A percentile compares a stretch with the other conserved stretches of the same genome.
Evolutionary conservation across 768 basidiomycete species (phyloP).

Genomic region (Termitomyces sp.): DNA sequence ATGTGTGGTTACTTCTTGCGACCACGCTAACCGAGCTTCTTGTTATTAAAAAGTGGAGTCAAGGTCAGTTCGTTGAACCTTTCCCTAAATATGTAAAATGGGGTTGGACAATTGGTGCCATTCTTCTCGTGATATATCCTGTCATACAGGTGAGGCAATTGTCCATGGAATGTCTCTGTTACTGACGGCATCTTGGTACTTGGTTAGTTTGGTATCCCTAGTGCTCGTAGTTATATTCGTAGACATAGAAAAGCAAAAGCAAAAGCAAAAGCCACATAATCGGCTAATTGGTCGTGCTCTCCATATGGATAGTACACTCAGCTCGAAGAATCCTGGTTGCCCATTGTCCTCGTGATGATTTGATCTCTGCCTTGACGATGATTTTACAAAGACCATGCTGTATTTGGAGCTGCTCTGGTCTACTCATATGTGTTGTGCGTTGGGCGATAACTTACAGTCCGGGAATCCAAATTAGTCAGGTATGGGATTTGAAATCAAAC

Average conservation of each 20-base stretch:
- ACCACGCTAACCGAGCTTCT: constrained; percentile 81
- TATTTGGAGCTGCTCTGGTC: neutral
- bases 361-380: neutral
- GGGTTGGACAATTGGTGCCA: constrained; percentile 59
- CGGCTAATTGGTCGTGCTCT: neutral
- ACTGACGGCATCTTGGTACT: neutral
- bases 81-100: constrained; percentile 57
- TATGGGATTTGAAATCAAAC: neutral
- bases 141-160: constrained; percentile 46
- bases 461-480: neutral
- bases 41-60: constrained; percentile 78
- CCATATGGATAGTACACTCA: no score
- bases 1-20: constrained; percentile 81
- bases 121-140: constrained; percentile 66
- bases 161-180: neutral
- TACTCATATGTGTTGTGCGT: no score
- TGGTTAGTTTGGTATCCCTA: constrained; percentile 61
- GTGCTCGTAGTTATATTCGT: constrained; percentile 46
- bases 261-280: constrained; percentile 29
- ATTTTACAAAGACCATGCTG: neutral
- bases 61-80: constrained; percentile 61
- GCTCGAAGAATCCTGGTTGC: neutral
- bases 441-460: no score
- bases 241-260: constrained; percentile 28
- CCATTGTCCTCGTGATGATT: neutral